Percentiles rank a stretch among this genome's conserved stretches.
phyloP scores from a whole-genome alignment of 305 asterid genomes.

The Fraxinus angustifolia region DNA sequence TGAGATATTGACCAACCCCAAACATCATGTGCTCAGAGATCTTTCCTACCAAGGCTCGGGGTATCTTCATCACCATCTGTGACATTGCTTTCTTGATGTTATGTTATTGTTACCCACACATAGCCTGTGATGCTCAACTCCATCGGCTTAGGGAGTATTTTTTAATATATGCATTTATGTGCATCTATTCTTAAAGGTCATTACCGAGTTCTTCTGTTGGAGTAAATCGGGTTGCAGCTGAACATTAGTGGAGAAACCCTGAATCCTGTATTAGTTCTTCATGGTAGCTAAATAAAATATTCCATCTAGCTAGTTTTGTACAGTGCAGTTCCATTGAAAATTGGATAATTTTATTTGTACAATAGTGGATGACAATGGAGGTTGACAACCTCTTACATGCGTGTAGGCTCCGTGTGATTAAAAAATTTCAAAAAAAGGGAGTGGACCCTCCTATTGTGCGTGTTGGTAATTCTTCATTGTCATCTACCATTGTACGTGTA shows the following conservation, averaged over 20 bases:
- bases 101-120: conserved; percentile 74
- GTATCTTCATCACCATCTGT: conserved; percentile 82
- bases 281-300: not conserved
- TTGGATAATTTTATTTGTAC: too few species aligned
- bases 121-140: conserved; percentile 76
- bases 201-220: conserved; percentile 91
- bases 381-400: too few species aligned
- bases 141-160: conserved; percentile 73
- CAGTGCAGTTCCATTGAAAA: not conserved
- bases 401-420: too few species aligned
- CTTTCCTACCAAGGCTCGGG: conserved; percentile 89
- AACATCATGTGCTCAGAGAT: conserved; percentile 94
- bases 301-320: not conserved
- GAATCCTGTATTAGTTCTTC: not conserved
- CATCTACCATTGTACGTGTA: too few species aligned
- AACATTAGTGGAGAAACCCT: conserved; percentile 16
- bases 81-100: conserved; percentile 83
- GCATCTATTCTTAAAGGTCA: conserved; percentile 61
- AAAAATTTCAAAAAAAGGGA: too few species aligned
- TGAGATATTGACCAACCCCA: conserved; percentile 87
- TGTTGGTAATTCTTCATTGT: too few species aligned
- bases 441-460: too few species aligned
- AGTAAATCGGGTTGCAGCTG: conserved; percentile 51
- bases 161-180: conserved; percentile 68
- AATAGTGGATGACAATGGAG: too few species aligned